phyloP scores from a whole-genome alignment of 371 early-diverging fungal species.

The Lichtheimia corymbifera region DNA sequence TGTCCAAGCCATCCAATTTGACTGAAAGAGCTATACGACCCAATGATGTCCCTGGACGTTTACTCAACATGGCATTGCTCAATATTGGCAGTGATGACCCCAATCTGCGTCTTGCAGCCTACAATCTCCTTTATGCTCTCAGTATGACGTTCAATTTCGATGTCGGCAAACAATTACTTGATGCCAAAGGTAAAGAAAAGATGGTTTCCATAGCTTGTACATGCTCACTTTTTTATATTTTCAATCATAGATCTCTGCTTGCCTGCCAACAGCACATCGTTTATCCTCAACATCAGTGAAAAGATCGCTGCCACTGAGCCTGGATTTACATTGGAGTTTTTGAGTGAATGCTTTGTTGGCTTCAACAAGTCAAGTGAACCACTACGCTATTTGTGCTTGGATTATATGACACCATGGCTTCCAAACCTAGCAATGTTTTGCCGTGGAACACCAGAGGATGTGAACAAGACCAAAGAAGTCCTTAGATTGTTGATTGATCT shows the following conservation, averaged over 20 bases:
- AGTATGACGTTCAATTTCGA: constrained; percentile 85
- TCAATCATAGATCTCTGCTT: constrained; percentile 70
- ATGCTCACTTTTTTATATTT: constrained; percentile 8
- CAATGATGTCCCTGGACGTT: constrained; percentile 89
- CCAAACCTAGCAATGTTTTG: constrained; percentile 73
- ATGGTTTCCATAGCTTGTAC: not conserved
- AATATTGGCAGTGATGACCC: constrained; percentile 87
- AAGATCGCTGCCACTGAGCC: constrained; percentile 77
- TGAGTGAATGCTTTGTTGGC: constrained; percentile 86
- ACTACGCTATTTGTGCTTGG: constrained; percentile 79
- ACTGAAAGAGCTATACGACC: constrained; percentile 79
- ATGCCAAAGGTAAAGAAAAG: constrained; percentile 49
- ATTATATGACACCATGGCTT: constrained; percentile 92
- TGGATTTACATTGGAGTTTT: constrained; percentile 84
- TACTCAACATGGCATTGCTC: constrained; percentile 89
- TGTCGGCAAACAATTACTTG: constrained; percentile 79
- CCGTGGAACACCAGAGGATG: constrained; percentile 44
- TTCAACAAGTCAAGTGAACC: constrained; percentile 79
- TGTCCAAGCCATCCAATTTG: constrained; percentile 66
- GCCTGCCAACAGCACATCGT: constrained; percentile 85
- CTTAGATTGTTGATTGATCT: constrained; percentile 78
- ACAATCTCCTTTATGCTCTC: constrained; percentile 84
- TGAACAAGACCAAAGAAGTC: constrained; percentile 73
- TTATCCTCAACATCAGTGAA: constrained; percentile 80
- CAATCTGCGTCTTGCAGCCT: constrained; percentile 79